Evolutionary conservation across 495 filamentous ascomycete species (phyloP).

Genomic region (Penicillium odoratum): DNA sequence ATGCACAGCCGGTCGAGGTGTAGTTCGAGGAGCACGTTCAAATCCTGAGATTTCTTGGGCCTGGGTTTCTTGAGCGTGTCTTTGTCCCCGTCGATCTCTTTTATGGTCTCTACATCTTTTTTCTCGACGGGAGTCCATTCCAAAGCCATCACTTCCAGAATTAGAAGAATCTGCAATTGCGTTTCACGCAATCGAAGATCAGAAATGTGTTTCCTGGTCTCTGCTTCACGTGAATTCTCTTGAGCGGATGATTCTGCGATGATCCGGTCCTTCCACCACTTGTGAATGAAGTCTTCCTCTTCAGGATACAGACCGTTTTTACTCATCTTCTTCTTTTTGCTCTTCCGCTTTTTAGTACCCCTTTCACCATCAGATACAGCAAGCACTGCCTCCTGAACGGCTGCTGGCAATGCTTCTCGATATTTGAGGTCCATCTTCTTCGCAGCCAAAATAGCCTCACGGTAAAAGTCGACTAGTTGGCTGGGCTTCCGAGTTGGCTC

Average conservation of each 20-base stretch:
- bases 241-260: constrained; percentile 35
- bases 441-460: constrained; percentile 68
- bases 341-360: constrained; percentile 57
- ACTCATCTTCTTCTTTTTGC: constrained; percentile 68
- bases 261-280: constrained; percentile 71
- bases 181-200: constrained; percentile 75
- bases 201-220: constrained; percentile 57
- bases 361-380: constrained; percentile 60
- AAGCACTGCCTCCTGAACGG: constrained; percentile 64
- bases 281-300: constrained; percentile 72
- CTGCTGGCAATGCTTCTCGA: constrained; percentile 67
- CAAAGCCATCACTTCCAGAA: constrained; percentile 82
- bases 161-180: constrained; percentile 85
- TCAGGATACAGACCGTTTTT: constrained; percentile 75
- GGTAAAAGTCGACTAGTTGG: constrained; percentile 67
- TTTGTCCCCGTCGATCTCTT: constrained; percentile 37
- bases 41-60: constrained; percentile 56
- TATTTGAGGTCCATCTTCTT: constrained; percentile 87
- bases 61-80: constrained; percentile 40
- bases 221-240: constrained; percentile 51
- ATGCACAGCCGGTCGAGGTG: constrained; percentile 91
- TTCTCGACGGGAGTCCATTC: constrained; percentile 47
- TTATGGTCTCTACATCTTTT: constrained; percentile 23
- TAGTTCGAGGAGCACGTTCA: constrained; percentile 71
- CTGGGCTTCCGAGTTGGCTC: constrained; percentile 24